phyloP scores from a whole-genome alignment of 148 eudicot species.

The Pouteria glomerata region DNA sequence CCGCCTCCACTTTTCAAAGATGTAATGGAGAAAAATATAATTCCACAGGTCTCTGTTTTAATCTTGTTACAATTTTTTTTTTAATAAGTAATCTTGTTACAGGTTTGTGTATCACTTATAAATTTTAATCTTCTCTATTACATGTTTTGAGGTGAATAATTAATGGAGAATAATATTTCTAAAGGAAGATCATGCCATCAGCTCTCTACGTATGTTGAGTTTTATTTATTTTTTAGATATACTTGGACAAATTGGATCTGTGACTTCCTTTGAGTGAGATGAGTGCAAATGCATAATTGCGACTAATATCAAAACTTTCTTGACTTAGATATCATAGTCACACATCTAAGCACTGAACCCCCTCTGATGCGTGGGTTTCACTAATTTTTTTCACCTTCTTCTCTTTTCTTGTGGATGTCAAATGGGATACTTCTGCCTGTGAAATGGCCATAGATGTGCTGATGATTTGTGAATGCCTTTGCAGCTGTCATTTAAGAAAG shows the following conservation, averaged over 20 bases:
- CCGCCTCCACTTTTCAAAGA: constrained; percentile 95
- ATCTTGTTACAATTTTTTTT: neutral
- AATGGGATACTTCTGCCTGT: neutral
- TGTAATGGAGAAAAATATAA: constrained; percentile 93
- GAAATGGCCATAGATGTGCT: neutral
- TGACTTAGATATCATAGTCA: neutral
- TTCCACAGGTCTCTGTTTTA: constrained; percentile 68
- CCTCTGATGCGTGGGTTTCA: neutral
- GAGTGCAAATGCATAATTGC: neutral
- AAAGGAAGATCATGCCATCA: neutral
- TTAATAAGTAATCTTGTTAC: too few relatives aligned
- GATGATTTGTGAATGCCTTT: neutral
- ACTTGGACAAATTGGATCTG: neutral
- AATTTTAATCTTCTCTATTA: neutral
- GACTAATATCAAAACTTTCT: neutral
- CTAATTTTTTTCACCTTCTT: neutral
- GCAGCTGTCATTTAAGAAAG: neutral
- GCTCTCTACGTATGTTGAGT: neutral
- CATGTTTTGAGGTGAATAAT: neutral
- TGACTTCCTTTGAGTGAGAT: neutral
- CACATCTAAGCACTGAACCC: neutral
- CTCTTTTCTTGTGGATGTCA: neutral
- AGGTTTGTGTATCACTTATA: neutral
- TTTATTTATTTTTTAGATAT: too few relatives aligned
- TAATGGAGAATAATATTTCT: too few relatives aligned